Evolutionary conservation across 441 rosid genomes (phyloP).

Genomic region (Jatropha multifida): DNA sequence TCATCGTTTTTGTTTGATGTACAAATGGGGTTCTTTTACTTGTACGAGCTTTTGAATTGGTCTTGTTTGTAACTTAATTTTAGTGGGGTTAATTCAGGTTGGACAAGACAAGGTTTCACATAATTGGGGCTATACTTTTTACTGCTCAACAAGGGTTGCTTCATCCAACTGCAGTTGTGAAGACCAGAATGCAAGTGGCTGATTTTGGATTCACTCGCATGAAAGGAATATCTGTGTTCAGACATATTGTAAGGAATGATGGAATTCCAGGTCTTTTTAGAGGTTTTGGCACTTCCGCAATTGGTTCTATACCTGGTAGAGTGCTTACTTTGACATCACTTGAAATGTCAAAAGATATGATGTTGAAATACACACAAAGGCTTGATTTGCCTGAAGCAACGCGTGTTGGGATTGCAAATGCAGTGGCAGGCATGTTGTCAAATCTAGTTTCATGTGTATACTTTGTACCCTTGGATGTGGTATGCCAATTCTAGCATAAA

Average conservation of each 20-base stretch:
- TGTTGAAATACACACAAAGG: slow-evolving; percentile 39
- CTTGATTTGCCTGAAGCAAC: slow-evolving; percentile 51
- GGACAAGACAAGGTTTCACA: slow-evolving; percentile 63
- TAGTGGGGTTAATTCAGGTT: slow-evolving; percentile 30
- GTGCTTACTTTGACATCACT: slow-evolving; percentile 57
- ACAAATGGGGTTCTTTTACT: too few relatives aligned
- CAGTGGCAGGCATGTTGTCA: slow-evolving; percentile 64
- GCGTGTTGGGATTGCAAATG: slow-evolving; percentile 56
- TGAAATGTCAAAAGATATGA: slow-evolving; percentile 57
- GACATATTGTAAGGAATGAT: slow-evolving; percentile 39
- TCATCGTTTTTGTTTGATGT: too few relatives aligned
- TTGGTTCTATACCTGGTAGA: slow-evolving; percentile 62
- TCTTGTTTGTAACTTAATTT: neutral
- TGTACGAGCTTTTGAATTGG: neutral
- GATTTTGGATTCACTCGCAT: slow-evolving; percentile 41
- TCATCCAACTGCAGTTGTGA: slow-evolving; percentile 60
- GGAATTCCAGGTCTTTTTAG: slow-evolving; percentile 52
- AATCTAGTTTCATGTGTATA: slow-evolving; percentile 54
- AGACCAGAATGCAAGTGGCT: slow-evolving; percentile 65
- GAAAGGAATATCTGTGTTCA: slow-evolving; percentile 37
- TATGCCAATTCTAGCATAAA: slow-evolving; percentile 20
- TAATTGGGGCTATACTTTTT: slow-evolving; percentile 54
- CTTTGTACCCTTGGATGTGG: slow-evolving; percentile 71
- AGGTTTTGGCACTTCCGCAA: slow-evolving; percentile 59
- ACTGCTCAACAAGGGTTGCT: slow-evolving; percentile 56